phyloP scores from a whole-genome alignment of 2,329 filamentous ascomycete genomes.

The Cordyceps pruinosa region DNA sequence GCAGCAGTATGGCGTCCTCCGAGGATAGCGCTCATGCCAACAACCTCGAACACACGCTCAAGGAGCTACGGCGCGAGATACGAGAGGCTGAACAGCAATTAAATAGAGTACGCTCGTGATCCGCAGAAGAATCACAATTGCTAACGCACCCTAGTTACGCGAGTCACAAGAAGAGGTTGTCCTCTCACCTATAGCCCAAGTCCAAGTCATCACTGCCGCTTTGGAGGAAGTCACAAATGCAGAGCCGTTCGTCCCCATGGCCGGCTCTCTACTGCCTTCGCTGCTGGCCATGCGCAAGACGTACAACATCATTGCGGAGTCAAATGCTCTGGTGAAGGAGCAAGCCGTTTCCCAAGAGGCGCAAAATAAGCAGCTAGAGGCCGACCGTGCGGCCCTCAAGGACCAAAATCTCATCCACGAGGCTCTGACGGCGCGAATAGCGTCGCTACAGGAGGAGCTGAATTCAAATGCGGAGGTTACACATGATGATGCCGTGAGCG shows the following conservation, averaged over 20 bases:
- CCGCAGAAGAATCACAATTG: neutral
- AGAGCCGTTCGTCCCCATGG: constrained; percentile 58
- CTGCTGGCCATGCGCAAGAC: constrained; percentile 65
- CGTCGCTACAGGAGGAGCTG: constrained; percentile 50
- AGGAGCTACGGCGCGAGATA: constrained; percentile 55
- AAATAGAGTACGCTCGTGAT: constrained; percentile 31
- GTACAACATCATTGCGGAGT: constrained; percentile 57
- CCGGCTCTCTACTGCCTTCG: constrained; percentile 62
- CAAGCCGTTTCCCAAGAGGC: constrained; percentile 37
- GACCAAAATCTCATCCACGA: constrained; percentile 51
- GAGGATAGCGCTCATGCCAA: constrained; percentile 27
- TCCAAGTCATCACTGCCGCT: constrained; percentile 50
- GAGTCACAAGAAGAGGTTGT: constrained; percentile 12
- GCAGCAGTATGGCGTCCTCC: constrained; percentile 15
- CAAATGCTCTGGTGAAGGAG: constrained; percentile 48
- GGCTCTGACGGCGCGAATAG: constrained; percentile 51
- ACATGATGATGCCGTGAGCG: constrained; percentile 53
- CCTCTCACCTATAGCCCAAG: constrained; percentile 25
- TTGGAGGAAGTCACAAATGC: constrained; percentile 57
- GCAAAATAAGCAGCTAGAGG: constrained; percentile 41
- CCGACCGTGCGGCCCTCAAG: constrained; percentile 41
- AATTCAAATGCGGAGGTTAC: constrained; percentile 51
- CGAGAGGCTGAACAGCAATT: constrained; percentile 47
- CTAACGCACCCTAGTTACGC: neutral
- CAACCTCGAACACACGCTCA: constrained; percentile 60